Percentiles rank a stretch among this genome's conserved stretches.
phyloP scores from a whole-genome alignment of 1,284 basidiomycete genomes.

The Trichosporon asahii region DNA sequence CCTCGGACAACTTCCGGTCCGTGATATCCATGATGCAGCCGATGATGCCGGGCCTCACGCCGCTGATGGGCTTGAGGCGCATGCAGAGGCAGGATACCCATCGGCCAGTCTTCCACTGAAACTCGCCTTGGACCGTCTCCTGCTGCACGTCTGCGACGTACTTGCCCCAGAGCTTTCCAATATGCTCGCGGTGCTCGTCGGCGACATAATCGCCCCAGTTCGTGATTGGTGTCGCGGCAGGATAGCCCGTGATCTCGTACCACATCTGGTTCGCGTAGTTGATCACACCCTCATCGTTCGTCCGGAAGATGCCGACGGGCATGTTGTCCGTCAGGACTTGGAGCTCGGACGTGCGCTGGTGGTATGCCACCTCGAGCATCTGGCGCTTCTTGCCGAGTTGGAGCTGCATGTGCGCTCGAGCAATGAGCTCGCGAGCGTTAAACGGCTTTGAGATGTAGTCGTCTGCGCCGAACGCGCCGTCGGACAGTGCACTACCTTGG shows the following conservation, averaged over 20 bases:
- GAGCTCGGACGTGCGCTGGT: constrained; percentile 41
- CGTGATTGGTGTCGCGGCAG: constrained; percentile 18
- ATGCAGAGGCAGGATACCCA: constrained; percentile 36
- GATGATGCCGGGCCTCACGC: constrained; percentile 26
- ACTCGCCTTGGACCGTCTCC: constrained; percentile 25
- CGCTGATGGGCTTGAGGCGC: constrained; percentile 35
- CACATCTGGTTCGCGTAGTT: constrained; percentile 36
- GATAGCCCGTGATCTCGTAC: constrained; percentile 36
- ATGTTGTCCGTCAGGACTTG: constrained; percentile 36
- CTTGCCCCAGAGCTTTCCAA: constrained; percentile 27
- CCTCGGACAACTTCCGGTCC: constrained; percentile 43
- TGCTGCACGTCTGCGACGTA: constrained; percentile 17
- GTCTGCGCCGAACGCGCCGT: constrained; percentile 50
- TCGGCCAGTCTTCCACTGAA: constrained; percentile 34
- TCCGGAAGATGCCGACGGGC: constrained; percentile 42
- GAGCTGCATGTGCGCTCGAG: constrained; percentile 44
- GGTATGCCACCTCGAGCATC: constrained; percentile 40
- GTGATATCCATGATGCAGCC: constrained; percentile 35
- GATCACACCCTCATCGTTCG: constrained; percentile 29
- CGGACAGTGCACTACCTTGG: constrained; percentile 39
- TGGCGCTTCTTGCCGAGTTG: constrained; percentile 40
- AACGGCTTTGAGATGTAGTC: constrained; percentile 47
- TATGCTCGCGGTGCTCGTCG: constrained; percentile 17
- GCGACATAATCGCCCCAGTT: constrained; percentile 33
- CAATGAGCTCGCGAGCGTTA: constrained; percentile 50